phyloP scores from a whole-genome alignment of 2,329 filamentous ascomycete genomes.

The Mollisia scopiformis region DNA sequence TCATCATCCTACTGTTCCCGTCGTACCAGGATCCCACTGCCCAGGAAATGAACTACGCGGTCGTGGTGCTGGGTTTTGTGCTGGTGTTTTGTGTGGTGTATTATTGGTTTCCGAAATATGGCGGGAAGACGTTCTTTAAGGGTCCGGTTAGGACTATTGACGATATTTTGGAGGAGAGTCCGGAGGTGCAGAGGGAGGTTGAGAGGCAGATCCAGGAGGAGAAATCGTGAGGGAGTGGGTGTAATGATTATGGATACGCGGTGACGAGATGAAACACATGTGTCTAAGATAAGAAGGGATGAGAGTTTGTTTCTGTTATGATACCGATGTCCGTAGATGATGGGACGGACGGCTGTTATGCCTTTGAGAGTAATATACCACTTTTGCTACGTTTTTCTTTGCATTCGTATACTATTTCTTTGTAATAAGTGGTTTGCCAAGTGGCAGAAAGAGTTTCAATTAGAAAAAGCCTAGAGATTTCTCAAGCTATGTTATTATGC shows the following conservation, averaged over 20 bases:
- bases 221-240: neutral
- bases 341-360: neutral
- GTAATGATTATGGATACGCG: neutral
- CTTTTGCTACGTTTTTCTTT: neutral
- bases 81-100: conserved; percentile 36
- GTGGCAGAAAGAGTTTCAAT: too few relatives aligned
- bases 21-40: conserved; percentile 26
- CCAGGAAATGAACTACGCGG: conserved; percentile 38
- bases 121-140: conserved; percentile 37
- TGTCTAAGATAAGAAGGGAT: neutral
- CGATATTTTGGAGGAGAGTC: conserved; percentile 26
- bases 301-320: neutral
- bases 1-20: conserved; percentile 35
- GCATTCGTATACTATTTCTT: too few relatives aligned
- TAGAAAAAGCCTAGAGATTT: too few relatives aligned
- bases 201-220: conserved; percentile 21
- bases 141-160: conserved; percentile 35
- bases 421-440: too few relatives aligned
- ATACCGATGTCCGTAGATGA: neutral
- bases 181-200: conserved; percentile 4
- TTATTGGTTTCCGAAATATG: conserved; percentile 34
- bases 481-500: too few relatives aligned
- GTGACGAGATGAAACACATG: neutral
- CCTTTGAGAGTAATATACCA: neutral
- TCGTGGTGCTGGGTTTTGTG: conserved; percentile 35